A percentile compares a stretch with the other conserved stretches of the same genome.
Evolutionary conservation across 257 asterid species (phyloP).

Genomic region (Solanum commersonii): DNA sequence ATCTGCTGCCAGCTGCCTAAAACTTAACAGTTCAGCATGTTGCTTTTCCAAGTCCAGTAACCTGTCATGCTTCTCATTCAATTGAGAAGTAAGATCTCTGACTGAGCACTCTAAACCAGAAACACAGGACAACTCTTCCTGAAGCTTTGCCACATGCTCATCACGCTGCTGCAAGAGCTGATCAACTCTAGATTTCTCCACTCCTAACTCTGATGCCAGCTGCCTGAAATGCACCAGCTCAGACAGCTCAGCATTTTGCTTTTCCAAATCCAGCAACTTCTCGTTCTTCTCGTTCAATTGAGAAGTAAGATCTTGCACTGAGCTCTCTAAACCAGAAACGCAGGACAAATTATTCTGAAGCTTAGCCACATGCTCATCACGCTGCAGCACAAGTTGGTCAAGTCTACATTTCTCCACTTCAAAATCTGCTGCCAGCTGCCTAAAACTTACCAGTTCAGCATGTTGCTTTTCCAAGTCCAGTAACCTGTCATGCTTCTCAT

Average conservation of each 20-base stretch:
- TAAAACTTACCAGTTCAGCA: constrained; percentile 34
- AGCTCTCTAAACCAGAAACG: constrained; percentile 34
- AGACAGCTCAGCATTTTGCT: constrained; percentile 42
- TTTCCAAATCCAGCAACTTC: constrained; percentile 23
- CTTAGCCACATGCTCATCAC: constrained; percentile 23
- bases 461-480: constrained; percentile 29
- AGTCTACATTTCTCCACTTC: constrained; percentile 56
- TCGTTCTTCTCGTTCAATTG: constrained; percentile 34
- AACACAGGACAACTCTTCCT: constrained; percentile 21
- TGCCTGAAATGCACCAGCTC: constrained; percentile 36
- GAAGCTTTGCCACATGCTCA: constrained; percentile 27
- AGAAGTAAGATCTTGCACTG: constrained; percentile 42
- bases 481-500: constrained; percentile 27
- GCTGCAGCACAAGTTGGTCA: constrained; percentile 34
- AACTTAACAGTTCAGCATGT: constrained; percentile 36
- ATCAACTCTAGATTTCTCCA: constrained; percentile 48
- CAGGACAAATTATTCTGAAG: constrained; percentile 23
- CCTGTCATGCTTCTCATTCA: constrained; percentile 30
- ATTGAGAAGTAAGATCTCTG: constrained; percentile 40
- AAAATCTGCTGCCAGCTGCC: constrained; percentile 39
- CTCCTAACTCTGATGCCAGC: constrained; percentile 40
- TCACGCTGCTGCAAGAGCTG: constrained; percentile 39
- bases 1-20: constrained; percentile 37
- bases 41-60: constrained; percentile 27
- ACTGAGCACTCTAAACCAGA: constrained; percentile 36